Evolutionary conservation across 208 protist genomes (phyloP).

Genomic region (Leishmania tropica): DNA sequence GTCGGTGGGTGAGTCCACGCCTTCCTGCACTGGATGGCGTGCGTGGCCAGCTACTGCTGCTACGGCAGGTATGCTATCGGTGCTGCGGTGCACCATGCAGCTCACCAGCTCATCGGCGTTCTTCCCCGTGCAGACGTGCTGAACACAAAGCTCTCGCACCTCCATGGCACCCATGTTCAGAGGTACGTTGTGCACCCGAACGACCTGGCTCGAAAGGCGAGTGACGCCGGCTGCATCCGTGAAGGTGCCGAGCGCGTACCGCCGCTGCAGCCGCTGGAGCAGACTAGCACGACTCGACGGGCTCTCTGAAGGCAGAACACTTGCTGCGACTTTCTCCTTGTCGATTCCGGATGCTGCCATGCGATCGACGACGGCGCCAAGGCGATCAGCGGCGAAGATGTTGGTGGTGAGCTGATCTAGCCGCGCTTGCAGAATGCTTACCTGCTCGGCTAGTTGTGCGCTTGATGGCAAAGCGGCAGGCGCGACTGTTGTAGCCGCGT

Average conservation of each 20-base stretch:
- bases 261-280: conserved; percentile 20
- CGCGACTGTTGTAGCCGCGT: not conserved
- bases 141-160: conserved; percentile 60
- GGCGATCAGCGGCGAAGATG: conserved; percentile 38
- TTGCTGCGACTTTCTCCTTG: not conserved
- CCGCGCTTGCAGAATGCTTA: conserved; percentile 42
- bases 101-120: conserved; percentile 44
- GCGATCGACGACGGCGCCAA: conserved; percentile 12
- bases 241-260: conserved; percentile 30
- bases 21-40: not conserved
- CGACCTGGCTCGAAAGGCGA: conserved; percentile 46
- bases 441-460: conserved; percentile 17
- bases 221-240: conserved; percentile 51
- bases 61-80: not conserved
- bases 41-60: conserved; percentile 4
- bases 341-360: not conserved
- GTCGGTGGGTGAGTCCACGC: not conserved
- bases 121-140: conserved; percentile 26
- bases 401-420: conserved; percentile 44
- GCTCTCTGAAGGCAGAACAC: not conserved
- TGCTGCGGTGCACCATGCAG: conserved; percentile 51
- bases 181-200: conserved; percentile 62
- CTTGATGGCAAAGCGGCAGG: not conserved
- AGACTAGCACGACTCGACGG: conserved; percentile 12
- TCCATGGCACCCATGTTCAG: conserved; percentile 62